Conservation (phyloP, 306 rosid species). For the Boehmeria nivea region DNA sequence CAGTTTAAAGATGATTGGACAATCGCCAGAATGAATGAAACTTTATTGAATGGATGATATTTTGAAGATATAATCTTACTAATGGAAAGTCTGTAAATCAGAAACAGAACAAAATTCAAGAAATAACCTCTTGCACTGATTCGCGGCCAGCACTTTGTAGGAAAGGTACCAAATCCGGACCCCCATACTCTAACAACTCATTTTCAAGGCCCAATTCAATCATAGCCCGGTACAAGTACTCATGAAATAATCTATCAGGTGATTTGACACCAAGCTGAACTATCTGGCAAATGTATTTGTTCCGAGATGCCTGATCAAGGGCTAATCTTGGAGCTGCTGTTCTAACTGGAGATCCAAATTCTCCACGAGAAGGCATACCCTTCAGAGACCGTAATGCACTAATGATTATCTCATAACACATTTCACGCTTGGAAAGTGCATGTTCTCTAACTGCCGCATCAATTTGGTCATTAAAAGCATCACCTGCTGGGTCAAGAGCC, state of each 20-base stretch:
- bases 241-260: constrained; percentile 79
- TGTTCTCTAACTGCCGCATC: constrained; percentile 72
- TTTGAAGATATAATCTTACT: too few species aligned
- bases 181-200: constrained; percentile 89
- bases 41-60: too few species aligned
- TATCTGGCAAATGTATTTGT: constrained; percentile 76
- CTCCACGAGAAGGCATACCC: constrained; percentile 57
- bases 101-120: constrained; percentile 18
- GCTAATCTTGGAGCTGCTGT: constrained; percentile 50
- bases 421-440: constrained; percentile 73
- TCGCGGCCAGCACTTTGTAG: constrained; percentile 77
- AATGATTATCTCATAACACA: constrained; percentile 86
- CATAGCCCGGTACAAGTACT: constrained; percentile 86
- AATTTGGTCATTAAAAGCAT: constrained; percentile 82
- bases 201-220: constrained; percentile 90
- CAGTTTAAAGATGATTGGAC: too few species aligned
- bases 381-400: constrained; percentile 74
- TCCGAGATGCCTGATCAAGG: constrained; percentile 74
- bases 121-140: constrained; percentile 69
- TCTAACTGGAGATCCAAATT: constrained; percentile 74
- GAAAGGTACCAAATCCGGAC: constrained; percentile 89
- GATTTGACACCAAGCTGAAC: constrained; percentile 95
- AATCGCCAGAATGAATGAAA: too few species aligned
- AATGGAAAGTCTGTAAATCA: constrained; percentile 15
- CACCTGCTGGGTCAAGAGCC: constrained; percentile 86